phyloP scores from a whole-genome alignment of 495 filamentous ascomycete species.

The Beverwykella pulmonaria region DNA sequence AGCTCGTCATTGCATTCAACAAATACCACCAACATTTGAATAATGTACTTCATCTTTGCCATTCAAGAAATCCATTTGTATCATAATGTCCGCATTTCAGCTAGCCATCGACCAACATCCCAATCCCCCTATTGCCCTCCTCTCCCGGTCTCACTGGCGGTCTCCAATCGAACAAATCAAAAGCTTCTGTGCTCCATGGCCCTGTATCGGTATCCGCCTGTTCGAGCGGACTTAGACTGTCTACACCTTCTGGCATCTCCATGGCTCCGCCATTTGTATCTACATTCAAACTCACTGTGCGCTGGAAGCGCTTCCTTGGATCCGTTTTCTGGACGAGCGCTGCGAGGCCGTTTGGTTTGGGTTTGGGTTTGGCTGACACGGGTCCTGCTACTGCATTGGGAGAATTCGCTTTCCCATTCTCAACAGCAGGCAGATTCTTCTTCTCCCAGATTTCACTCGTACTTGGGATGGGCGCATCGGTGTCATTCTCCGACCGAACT shows the following conservation, averaged over 20 bases:
- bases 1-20: too few relatives aligned
- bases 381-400: neutral
- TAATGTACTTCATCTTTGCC: too few relatives aligned
- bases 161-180: conserved; percentile 61
- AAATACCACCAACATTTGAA: too few relatives aligned
- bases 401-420: neutral
- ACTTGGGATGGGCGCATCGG: conserved; percentile 29
- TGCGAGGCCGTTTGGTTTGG: conserved; percentile 18
- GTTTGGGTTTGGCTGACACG: conserved; percentile 4
- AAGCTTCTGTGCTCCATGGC: conserved; percentile 63
- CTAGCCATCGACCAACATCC: conserved; percentile 19
- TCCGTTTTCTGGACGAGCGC: conserved; percentile 30
- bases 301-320: conserved; percentile 25
- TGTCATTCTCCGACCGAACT: conserved; percentile 28
- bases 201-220: conserved; percentile 44
- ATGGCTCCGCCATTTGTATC: conserved; percentile 18
- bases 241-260: conserved; percentile 5
- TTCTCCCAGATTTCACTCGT: conserved; percentile 20
- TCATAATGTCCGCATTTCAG: neutral
- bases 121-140: conserved; percentile 18
- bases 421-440: conserved; percentile 20
- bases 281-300: conserved; percentile 20
- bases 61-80: neutral
- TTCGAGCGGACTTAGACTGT: conserved; percentile 2
- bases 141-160: conserved; percentile 41